Base-by-base conservation (phyloP, 345 rosid species). In the Camelina neglecta region DNA sequence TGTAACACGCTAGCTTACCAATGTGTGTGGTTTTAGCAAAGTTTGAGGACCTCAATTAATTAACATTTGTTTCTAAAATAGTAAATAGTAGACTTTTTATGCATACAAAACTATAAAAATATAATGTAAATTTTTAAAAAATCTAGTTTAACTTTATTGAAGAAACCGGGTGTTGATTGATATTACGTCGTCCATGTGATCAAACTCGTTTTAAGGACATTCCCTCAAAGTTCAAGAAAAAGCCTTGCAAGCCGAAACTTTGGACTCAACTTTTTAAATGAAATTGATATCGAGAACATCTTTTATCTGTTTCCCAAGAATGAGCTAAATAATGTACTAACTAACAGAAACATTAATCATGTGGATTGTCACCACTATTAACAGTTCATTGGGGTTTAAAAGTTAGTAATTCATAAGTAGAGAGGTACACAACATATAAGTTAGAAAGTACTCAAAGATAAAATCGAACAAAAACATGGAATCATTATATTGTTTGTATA, bases 161-260 rank as follows among this genome's bases (percentile, higher is more conserved):
- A 11, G 57, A 60, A 69, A 60, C 3, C 15, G 12, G 48, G 20
- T 36, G 16, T n/a, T 16, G 36, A 13, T n/a, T 45, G 23, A 1
- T 51, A 51, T 24, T 68, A 60, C 68, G 63, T 68, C 49, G 64
- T 68, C 74, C 64, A 75, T 15, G 58, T 60, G 79, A 49, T 69
- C 31, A 42, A 53, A 21, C 61, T 60, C 29, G 49, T 50, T 60
- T 53, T 16, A 26, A 24, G 60, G 60, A 77, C 65, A 71, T 71
- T 65, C 38, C 42, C 38, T 47, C 36, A 57, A 69, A 63, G 63
- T 70, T 63, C 65, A 36, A n/a, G 1, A 69, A 44, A 70, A 75
- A 42, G 39, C 64, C 8, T 69, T 13, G 18, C 75, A 16, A 71
- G 75, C 80, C 75, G 75, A 70, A 71, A 77, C 72, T 57, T 71